Percentiles rank a stretch among this genome's conserved stretches.
These are phyloP conservation scores for Hypoxylon sp. DNA, from an alignment of 2,329 filamentous ascomycete species.

Conservation along the genomic window DNA sequence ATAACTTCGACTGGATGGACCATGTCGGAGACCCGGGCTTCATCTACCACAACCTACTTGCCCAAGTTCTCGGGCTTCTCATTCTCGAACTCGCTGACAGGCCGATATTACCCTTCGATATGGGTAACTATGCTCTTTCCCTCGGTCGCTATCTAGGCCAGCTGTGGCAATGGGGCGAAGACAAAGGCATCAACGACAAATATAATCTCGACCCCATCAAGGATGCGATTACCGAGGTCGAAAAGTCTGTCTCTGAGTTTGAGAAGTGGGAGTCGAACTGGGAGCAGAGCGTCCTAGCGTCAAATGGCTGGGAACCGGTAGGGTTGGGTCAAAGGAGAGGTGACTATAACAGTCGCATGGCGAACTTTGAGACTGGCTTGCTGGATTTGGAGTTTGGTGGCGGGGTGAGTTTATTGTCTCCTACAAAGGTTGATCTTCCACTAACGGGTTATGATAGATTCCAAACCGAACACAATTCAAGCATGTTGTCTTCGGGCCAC, in stretches of 20 bases:
- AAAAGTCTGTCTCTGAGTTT: constrained; percentile 74
- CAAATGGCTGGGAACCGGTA: constrained; percentile 82
- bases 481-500: constrained; percentile 89
- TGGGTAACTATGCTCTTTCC: constrained; percentile 78
- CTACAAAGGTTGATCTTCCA: background rate
- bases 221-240: constrained; percentile 74
- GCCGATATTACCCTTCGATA: constrained; percentile 85
- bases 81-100: constrained; percentile 87
- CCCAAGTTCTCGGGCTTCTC: constrained; percentile 84
- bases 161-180: constrained; percentile 75
- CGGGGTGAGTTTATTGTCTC: constrained; percentile 73
- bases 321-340: constrained; percentile 77
- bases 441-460: constrained; percentile 65
- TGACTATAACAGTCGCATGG: constrained; percentile 84
- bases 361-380: constrained; percentile 84
- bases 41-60: constrained; percentile 82
- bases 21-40: constrained; percentile 86
- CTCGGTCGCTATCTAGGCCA: constrained; percentile 76
- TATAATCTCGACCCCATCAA: constrained; percentile 72
- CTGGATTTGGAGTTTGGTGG: constrained; percentile 80
- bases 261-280: constrained; percentile 83
- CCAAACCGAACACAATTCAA: constrained; percentile 94
- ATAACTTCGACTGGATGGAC: constrained; percentile 89
- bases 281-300: constrained; percentile 78
- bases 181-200: constrained; percentile 62